A percentile compares a stretch with the other conserved stretches of the same genome.
These are phyloP conservation scores for Tuber microsphaerosporum DNA, from an alignment of 495 filamentous ascomycete species.

Conservation along the genomic window DNA sequence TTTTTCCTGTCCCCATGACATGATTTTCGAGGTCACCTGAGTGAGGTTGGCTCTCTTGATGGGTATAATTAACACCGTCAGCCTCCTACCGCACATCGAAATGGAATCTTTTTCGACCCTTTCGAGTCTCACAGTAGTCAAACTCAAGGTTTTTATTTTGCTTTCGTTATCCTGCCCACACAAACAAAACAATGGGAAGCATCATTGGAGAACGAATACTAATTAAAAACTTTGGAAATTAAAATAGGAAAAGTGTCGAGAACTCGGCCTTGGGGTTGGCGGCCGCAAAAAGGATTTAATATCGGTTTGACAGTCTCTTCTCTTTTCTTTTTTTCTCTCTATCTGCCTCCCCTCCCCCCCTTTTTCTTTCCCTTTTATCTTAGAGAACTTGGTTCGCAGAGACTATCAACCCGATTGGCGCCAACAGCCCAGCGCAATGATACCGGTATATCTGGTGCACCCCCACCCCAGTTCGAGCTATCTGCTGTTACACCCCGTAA, in stretches of 20 bases:
- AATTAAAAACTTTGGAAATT: not conserved
- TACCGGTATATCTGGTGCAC: not conserved
- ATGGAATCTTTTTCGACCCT: constrained; percentile 7
- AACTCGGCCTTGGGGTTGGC: constrained; percentile 25
- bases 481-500: not conserved
- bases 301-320: constrained; percentile 7
- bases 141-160: constrained; percentile 24
- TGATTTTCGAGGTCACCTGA: not conserved
- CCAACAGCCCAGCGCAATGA: not conserved
- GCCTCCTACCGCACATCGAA: constrained; percentile 2
- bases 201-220: not conserved
- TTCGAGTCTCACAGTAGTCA: constrained; percentile 23
- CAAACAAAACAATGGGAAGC: constrained; percentile 3
- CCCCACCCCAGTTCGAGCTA: not conserved
- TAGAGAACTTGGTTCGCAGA: not conserved
- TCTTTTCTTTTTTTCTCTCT: not conserved
- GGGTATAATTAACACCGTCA: constrained; percentile 2
- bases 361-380: not conserved
- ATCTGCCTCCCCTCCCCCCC: not conserved
- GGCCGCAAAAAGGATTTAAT: constrained; percentile 32
- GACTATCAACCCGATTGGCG: constrained; percentile 15
- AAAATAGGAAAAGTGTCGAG: constrained; percentile 29
- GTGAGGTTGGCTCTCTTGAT: not conserved
- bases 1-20: not conserved
- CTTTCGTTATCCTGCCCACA: not conserved